phyloP scores from a whole-genome alignment of 805 yeast genomes.

The Pichia cephalocereana region DNA sequence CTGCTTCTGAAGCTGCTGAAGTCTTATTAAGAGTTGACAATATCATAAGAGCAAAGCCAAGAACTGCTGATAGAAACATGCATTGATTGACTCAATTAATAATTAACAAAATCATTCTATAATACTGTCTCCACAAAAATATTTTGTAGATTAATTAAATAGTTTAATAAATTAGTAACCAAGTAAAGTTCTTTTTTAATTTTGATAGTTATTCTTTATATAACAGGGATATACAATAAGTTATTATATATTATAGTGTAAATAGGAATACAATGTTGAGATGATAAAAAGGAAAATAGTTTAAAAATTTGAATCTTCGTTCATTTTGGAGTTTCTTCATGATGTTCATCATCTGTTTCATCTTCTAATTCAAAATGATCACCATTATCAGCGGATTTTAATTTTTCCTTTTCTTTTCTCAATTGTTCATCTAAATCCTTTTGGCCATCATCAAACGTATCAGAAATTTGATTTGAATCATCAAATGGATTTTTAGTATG shows the following conservation, averaged over 20 bases:
- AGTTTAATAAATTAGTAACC: no score
- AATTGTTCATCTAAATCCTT: conserved; percentile 24
- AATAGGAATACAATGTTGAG: no score
- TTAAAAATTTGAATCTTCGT: not conserved
- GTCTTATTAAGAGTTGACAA: conserved; percentile 92
- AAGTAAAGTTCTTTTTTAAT: no score
- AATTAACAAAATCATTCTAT: no score
- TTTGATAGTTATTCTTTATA: no score
- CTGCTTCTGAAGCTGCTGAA: conserved; percentile 98
- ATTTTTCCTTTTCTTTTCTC: conserved; percentile 20
- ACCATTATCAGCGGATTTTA: conserved; percentile 10
- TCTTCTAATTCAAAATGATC: conserved; percentile 24
- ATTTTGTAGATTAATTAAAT: no score
- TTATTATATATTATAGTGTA: no score
- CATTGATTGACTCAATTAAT: not conserved
- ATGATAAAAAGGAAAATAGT: no score
- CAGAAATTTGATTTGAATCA: conserved; percentile 15
- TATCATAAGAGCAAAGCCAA: conserved; percentile 92
- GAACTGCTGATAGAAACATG: conserved; percentile 82
- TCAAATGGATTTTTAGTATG: conserved; percentile 23
- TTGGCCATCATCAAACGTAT: conserved; percentile 11
- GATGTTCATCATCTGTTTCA: conserved; percentile 19
- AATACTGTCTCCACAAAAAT: no score
- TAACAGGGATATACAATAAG: no score
- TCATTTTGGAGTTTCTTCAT: not conserved